Evolutionary conservation across 148 eudicot genomes (phyloP).

Genomic region (Gaultheria prostrata): DNA sequence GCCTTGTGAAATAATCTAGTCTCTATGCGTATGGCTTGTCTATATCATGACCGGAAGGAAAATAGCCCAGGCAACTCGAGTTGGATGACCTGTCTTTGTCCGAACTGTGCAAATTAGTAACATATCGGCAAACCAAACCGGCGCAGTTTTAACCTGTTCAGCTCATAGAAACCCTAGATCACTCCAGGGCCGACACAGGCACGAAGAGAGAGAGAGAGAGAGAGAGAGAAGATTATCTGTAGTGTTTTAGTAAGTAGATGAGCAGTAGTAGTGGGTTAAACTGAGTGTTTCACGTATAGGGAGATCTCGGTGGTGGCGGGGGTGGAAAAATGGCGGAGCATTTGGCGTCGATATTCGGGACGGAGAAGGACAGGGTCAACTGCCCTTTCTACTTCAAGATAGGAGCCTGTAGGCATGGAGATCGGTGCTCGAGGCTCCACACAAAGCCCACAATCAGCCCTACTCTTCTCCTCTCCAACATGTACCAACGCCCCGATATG

Average conservation of each 20-base stretch:
- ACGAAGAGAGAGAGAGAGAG: background rate
- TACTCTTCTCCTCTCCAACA: constrained; percentile 63
- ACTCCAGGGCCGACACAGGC: background rate
- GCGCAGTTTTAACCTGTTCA: background rate
- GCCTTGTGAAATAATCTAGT: too few relatives aligned
- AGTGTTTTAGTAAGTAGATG: too few relatives aligned
- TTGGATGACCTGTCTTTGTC: too few relatives aligned
- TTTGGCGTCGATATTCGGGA: constrained; percentile 84
- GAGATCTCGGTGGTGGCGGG: background rate
- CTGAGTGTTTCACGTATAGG: background rate
- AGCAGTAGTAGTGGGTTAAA: background rate
- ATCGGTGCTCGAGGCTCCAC: constrained; percentile 77
- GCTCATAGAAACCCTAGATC: constrained; percentile 5
- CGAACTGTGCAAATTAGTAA: too few relatives aligned
- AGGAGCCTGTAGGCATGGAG: constrained; percentile 86
- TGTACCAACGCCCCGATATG: constrained; percentile 87
- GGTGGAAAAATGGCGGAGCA: constrained; percentile 62
- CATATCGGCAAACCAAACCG: background rate
- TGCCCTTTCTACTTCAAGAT: constrained; percentile 92
- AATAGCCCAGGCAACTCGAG: too few relatives aligned
- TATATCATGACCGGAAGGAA: too few relatives aligned
- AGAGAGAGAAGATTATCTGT: background rate
- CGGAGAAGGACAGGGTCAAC: constrained; percentile 89
- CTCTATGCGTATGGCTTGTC: too few relatives aligned
- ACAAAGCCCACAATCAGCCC: constrained; percentile 80